These are phyloP conservation scores for Jamesozyma jinghongensis DNA, from an alignment of 805 yeast species.

Conservation along the genomic window DNA sequence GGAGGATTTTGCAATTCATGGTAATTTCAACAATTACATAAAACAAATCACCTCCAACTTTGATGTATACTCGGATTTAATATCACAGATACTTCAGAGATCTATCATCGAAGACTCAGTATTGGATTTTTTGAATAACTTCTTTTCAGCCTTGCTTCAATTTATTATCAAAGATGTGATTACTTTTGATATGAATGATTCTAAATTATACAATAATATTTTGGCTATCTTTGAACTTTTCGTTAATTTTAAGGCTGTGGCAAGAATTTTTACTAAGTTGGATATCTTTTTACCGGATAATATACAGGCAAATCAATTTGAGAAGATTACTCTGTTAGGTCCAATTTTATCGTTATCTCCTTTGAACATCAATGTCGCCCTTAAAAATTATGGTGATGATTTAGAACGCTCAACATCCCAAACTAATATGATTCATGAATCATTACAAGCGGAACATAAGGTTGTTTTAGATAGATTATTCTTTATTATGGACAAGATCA, in stretches of 20 bases:
- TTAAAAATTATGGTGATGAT: constrained; percentile 37
- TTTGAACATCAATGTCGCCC: constrained; percentile 41
- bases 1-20: constrained; percentile 39
- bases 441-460: constrained; percentile 56
- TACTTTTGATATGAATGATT: constrained; percentile 38
- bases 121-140: constrained; percentile 47
- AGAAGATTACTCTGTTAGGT: constrained; percentile 60
- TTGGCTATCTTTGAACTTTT: constrained; percentile 50
- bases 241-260: constrained; percentile 51
- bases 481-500: constrained; percentile 58
- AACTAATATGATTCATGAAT: constrained; percentile 42
- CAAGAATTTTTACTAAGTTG: constrained; percentile 48
- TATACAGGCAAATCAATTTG: constrained; percentile 44
- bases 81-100: constrained; percentile 47
- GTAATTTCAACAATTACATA: constrained; percentile 17
- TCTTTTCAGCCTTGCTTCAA: constrained; percentile 30
- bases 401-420: constrained; percentile 34
- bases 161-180: constrained; percentile 19
- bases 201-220: constrained; percentile 40
- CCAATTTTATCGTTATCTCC: constrained; percentile 73
- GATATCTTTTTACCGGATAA: constrained; percentile 44
- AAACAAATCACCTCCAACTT: constrained; percentile 25
- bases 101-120: constrained; percentile 60
- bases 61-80: constrained; percentile 35
- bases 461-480: constrained; percentile 56